A percentile compares a stretch with the other conserved stretches of the same genome.
Conservation (phyloP, 768 basidiomycete genomes). For the Boletales sp. region DNA sequence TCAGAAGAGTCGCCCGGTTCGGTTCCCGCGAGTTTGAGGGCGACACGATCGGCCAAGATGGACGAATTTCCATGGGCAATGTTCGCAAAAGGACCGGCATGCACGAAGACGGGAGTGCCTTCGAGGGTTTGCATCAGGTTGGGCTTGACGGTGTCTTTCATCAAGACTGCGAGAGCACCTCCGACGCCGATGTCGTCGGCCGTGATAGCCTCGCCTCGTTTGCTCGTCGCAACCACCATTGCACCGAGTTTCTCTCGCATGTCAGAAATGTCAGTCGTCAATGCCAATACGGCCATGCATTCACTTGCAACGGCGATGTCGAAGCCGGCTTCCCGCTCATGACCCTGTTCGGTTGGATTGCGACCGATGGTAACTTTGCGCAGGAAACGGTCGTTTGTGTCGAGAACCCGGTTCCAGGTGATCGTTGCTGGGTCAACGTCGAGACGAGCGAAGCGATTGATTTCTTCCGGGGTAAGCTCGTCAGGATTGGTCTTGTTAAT, state of each 20-base stretch:
- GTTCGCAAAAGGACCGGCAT: slow-evolving; percentile 98
- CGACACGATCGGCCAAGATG: slow-evolving; percentile 95
- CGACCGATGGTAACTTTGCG: slow-evolving; percentile 94
- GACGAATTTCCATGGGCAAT: slow-evolving; percentile 99
- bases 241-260: slow-evolving; percentile 91
- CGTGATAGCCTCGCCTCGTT: slow-evolving; percentile 86
- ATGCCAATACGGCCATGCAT: slow-evolving; percentile 95
- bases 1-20: slow-evolving; percentile 84
- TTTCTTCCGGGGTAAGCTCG: slow-evolving; percentile 90
- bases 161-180: slow-evolving; percentile 91
- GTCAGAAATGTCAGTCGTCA: slow-evolving; percentile 83
- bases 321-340: slow-evolving; percentile 86
- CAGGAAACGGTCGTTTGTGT: slow-evolving; percentile 96
- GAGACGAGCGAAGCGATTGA: slow-evolving; percentile 83
- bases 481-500: slow-evolving; percentile 93
- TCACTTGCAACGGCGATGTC: slow-evolving; percentile 98
- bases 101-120: slow-evolving; percentile 98
- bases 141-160: slow-evolving; percentile 99
- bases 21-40: slow-evolving; percentile 93
- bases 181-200: slow-evolving; percentile 95
- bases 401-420: slow-evolving; percentile 97
- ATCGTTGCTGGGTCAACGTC: slow-evolving; percentile 90
- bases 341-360: slow-evolving; percentile 83
- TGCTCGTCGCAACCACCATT: slow-evolving; percentile 97
- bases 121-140: slow-evolving; percentile 98